Evolutionary conservation across 768 basidiomycete genomes (phyloP), one percentile per base, ranked within the genome.

Genomic region (Cantharellus cinnabarinus): DNA sequence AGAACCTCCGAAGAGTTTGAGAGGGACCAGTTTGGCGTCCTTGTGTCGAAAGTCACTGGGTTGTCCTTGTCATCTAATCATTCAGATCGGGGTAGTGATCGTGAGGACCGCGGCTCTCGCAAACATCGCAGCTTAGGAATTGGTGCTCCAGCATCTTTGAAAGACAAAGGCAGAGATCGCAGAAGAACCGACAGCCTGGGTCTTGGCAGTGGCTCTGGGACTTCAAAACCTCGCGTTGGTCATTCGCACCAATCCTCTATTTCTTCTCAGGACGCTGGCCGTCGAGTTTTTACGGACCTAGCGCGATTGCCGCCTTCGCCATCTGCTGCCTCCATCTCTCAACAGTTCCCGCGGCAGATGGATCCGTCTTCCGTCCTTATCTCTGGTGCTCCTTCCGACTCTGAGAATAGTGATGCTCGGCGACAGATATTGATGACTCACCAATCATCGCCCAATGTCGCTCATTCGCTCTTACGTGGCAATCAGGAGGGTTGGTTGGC

Each of bases 221-320:
- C 52, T 10, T 10, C 44, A 10, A 48, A 48, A 48, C 44, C 44
- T 48, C 44, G 44, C 10, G 10, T 7, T 37, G 10, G 35, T 10
- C 86, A 88, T 67, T 68, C 76, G 20, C 74, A 82, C 65, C 85
- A 85, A 62, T 70, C 77, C 34, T 88, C 86, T 15, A 75, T 78
- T 10, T 67, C 67, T 41, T 69, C 63, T 67, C 77, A 50, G 79
- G 85, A 20, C 82, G 85, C 42, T 76, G 20, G 20, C 20, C 76
- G 42, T 80, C 80, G 58, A 75, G 78, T 55, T 7, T 54, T 54
- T 29, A 65, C 67, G 4, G 89, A 91, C 68, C 90, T 88, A 69
- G 89, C 90, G 0, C 87, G 88, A 66, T 75, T 94, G 3, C 89
- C 89, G 7, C 87, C 91, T 10, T 91, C 89, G 10, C 89, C 89